A percentile compares a stretch with the other conserved stretches of the same genome.
These are phyloP conservation scores for Pseudopediastrum boryanum DNA, from an alignment of 139 green algal genomes.

Conservation along the genomic window DNA sequence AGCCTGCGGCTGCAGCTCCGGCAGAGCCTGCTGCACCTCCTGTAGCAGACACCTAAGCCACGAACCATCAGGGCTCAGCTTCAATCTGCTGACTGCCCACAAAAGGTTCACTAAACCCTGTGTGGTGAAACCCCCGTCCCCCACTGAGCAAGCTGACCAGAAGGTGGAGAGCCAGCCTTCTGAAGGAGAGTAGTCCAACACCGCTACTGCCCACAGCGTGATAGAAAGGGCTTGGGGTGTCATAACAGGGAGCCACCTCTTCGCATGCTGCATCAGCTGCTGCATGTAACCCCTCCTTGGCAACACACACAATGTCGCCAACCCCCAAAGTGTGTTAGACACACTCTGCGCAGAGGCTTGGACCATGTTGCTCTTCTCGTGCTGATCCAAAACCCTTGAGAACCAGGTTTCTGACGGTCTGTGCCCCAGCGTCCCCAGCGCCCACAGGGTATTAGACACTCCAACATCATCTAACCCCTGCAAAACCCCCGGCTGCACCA, in stretches of 20 bases:
- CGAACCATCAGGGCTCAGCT: not conserved
- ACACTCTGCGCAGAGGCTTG: no score
- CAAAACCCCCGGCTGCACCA: constrained; percentile 13
- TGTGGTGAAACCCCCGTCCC: constrained; percentile 3
- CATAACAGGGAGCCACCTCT: not conserved
- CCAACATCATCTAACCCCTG: no score
- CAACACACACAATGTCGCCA: no score
- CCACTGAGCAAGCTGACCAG: not conserved
- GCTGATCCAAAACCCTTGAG: no score
- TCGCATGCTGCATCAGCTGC: not conserved
- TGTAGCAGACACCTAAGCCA: not conserved
- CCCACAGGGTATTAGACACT: constrained; percentile 18
- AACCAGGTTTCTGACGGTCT: no score
- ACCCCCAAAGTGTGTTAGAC: no score
- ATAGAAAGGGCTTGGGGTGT: constrained; percentile 1
- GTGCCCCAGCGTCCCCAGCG: constrained; percentile 25
- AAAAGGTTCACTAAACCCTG: constrained; percentile 32
- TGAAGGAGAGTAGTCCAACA: constrained; percentile 18
- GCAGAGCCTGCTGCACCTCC: not conserved
- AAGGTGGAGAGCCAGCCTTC: not conserved
- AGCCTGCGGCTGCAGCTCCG: constrained; percentile 1
- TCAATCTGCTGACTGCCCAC: constrained; percentile 22
- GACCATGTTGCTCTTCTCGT: no score
- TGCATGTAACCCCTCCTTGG: constrained; percentile 10
- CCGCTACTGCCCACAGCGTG: constrained; percentile 33